Base-by-base conservation (phyloP, 208 protist genomes). In the Leishmania tarentolae region DNA sequence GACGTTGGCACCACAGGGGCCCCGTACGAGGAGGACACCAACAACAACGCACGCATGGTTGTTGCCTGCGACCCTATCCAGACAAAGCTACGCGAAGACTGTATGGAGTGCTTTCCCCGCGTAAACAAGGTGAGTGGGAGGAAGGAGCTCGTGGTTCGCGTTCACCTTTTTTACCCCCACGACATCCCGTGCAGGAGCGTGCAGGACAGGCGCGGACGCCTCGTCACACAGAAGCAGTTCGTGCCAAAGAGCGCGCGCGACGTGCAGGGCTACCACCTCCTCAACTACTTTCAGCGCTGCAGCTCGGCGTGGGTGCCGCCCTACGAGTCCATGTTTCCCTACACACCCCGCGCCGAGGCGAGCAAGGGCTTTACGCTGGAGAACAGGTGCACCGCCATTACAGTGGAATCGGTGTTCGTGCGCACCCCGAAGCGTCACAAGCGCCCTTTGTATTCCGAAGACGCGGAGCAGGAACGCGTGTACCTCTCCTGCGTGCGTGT, bases 381-480 rank as follows among this genome's bases (percentile, higher is more conserved):
- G 4, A 9, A 8, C 1, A 73, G n/a, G 13, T 79, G 74, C 74
- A 68, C 68, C 42, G 75, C 80, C 68, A 68, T 83, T 50, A 83
- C 80, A 17, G 75, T 83, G 7, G 80, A 83, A 46, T 75, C 80
- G 72, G 80, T 79, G 46, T 79, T 80, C 52, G 80, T 83, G 56
- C 75, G 74, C 53, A 56, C 75, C 66, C 31, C 73, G 68, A 42
- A 24, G 80, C 35, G 75, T 21, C 59, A 46, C 74, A 61, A 79
- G 61, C 52, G 8, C 35, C 80, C 80, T 13, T 37, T 83, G 53
- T 83, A 83, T 74, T 35, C 63, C 47, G 80, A 83, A 68, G 80
- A 78, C 74, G 52, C 80, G 4, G 68, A 31, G 68, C 80, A 79
- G 53, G 42, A 40, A 44, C 73, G 74, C 68, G 46, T 79, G 63